Evolutionary conservation across 768 basidiomycete species (phyloP).

Genomic region (Kondoa malvinella): DNA sequence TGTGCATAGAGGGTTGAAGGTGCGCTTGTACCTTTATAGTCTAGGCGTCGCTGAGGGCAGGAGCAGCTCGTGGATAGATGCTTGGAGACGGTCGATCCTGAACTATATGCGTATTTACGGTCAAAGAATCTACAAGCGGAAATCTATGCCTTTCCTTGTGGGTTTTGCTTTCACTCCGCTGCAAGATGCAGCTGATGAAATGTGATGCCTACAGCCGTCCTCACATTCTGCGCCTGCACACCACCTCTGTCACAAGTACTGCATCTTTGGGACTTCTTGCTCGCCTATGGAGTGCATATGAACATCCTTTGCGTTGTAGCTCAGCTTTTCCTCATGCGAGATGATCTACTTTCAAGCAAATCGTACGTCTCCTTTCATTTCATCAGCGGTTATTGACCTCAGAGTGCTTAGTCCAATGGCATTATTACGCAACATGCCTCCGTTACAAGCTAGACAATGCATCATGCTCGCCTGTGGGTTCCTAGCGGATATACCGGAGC

Average conservation of each 20-base stretch:
- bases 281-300: slow-evolving; percentile 89
- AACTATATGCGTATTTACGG: slow-evolving; percentile 60
- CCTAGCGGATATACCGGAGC: slow-evolving; percentile 72
- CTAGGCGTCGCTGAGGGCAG: neutral
- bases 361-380: slow-evolving; percentile 36
- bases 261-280: slow-evolving; percentile 88
- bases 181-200: neutral
- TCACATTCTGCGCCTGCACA: slow-evolving; percentile 91
- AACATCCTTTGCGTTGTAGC: slow-evolving; percentile 96
- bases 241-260: slow-evolving; percentile 90
- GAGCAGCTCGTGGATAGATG: slow-evolving; percentile 76
- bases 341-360: slow-evolving; percentile 67
- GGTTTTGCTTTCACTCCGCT: slow-evolving; percentile 39
- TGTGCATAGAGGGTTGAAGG: slow-evolving; percentile 84
- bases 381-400: neutral
- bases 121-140: slow-evolving; percentile 87
- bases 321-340: slow-evolving; percentile 72
- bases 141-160: slow-evolving; percentile 88
- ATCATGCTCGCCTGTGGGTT: slow-evolving; percentile 87
- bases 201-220: slow-evolving; percentile 44
- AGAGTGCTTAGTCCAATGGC: slow-evolving; percentile 71
- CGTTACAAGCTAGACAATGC: slow-evolving; percentile 67
- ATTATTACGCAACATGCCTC: slow-evolving; percentile 79
- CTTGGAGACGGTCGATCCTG: slow-evolving; percentile 74
- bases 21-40: slow-evolving; percentile 31